Conservation (phyloP, 805 yeast species). For the Zygosaccharomyces siamensis region DNA sequence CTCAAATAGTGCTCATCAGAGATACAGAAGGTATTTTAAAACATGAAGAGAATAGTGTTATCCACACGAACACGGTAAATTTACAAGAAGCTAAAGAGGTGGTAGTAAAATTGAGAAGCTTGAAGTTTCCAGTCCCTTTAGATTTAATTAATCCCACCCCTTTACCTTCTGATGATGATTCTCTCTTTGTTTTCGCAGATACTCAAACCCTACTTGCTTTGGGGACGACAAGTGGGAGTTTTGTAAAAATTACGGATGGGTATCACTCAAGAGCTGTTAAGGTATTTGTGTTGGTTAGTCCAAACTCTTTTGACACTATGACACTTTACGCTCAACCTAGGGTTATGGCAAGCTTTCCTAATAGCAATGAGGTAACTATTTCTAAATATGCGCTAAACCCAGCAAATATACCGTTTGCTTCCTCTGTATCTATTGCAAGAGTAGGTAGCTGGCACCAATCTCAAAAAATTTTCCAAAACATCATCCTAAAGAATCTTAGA, state of each 20-base stretch:
- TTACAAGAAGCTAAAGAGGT: conserved; percentile 3
- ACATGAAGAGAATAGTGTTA: not conserved
- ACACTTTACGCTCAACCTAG: conserved; percentile 27
- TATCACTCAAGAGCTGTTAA: conserved; percentile 11
- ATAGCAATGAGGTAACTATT: conserved; percentile 6
- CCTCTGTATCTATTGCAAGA: conserved; percentile 24
- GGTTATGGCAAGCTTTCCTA: conserved; percentile 19
- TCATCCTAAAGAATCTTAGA: conserved; percentile 54
- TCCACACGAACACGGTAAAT: not conserved
- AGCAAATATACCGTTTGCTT: conserved; percentile 19
- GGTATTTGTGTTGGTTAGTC: conserved; percentile 23
- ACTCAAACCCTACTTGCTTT: conserved; percentile 14
- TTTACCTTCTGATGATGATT: conserved; percentile 21
- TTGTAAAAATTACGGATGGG: conserved; percentile 12
- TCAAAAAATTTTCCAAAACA: conserved; percentile 28
- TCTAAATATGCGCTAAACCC: conserved; percentile 6
- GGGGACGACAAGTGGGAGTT: conserved; percentile 26
- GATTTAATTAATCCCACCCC: conserved; percentile 15
- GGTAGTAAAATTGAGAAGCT: conserved; percentile 10
- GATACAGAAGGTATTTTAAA: conserved; percentile 8
- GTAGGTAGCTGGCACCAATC: conserved; percentile 28
- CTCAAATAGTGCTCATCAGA: conserved; percentile 21
- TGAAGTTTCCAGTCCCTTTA: conserved; percentile 14
- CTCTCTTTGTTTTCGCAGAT: conserved; percentile 27
- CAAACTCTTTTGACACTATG: conserved; percentile 16